Conservation (phyloP, 2,329 filamentous ascomycete species). For the Cytospora chrysosperma region DNA sequence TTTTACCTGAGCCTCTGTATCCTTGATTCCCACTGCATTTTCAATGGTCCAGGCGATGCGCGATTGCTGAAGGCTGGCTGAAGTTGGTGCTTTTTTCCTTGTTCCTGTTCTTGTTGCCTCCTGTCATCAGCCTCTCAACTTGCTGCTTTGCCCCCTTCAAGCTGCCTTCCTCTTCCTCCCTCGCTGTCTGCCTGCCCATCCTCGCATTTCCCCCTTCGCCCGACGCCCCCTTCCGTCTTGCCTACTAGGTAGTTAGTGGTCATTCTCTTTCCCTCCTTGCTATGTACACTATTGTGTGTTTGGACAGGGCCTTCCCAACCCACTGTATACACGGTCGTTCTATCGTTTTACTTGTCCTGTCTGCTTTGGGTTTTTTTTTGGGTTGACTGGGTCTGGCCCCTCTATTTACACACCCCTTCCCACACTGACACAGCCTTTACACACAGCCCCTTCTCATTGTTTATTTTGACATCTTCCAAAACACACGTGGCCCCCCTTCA, state of each 20-base stretch:
- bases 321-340: not conserved
- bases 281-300: not conserved
- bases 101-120: not conserved
- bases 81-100: slow-evolving; percentile 1
- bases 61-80: slow-evolving; percentile 18
- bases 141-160: not conserved
- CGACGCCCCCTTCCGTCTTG: not conserved
- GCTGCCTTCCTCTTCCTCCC: not conserved
- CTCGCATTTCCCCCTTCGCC: not conserved
- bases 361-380: not conserved
- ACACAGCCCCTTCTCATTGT: too few relatives aligned
- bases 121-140: not conserved
- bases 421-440: too few relatives aligned
- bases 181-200: not conserved
- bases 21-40: slow-evolving; percentile 6
- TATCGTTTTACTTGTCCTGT: not conserved
- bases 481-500: not conserved
- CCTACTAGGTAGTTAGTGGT: not conserved
- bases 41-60: slow-evolving; percentile 10
- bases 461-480: not conserved
- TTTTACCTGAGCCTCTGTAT: slow-evolving; percentile 15
- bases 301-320: not conserved
- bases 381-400: not conserved
- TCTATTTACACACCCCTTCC: not conserved
- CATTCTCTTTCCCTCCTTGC: not conserved